Evolutionary conservation across 805 yeast genomes (phyloP).

Genomic region (Pichia manshurica): DNA sequence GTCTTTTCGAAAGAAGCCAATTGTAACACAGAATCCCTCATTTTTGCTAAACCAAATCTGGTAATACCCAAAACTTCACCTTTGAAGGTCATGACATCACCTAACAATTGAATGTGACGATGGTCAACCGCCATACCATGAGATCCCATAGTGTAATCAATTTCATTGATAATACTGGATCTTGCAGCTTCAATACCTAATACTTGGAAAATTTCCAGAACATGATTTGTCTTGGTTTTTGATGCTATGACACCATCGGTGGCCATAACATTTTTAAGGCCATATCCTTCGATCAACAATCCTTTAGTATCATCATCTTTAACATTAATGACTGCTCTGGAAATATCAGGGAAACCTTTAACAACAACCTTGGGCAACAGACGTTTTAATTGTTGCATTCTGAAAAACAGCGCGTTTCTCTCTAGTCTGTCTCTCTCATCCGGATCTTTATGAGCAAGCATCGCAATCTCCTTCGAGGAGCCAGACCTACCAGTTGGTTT

Average conservation of each 20-base stretch:
- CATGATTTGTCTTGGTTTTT: conserved; percentile 85
- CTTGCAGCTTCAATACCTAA: conserved; percentile 98
- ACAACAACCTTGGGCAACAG: conserved; percentile 83
- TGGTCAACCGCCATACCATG: conserved; percentile 99
- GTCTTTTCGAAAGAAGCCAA: conserved; percentile 97
- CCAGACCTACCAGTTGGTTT: conserved; percentile 40
- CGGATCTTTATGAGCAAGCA: conserved; percentile 29
- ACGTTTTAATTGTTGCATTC: conserved; percentile 86
- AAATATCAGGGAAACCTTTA: conserved; percentile 84
- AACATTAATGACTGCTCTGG: conserved; percentile 95
- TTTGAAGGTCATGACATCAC: conserved; percentile 98
- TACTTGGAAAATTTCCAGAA: conserved; percentile 81
- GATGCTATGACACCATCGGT: conserved; percentile 94
- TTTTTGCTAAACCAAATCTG: conserved; percentile 93
- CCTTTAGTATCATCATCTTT: conserved; percentile 82
- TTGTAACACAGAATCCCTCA: conserved; percentile 97
- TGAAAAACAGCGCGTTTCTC: conserved; percentile 61
- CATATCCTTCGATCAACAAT: conserved; percentile 95
- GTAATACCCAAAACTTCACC: conserved; percentile 98
- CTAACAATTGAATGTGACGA: conserved; percentile 94
- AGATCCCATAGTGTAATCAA: conserved; percentile 95
- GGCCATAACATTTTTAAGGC: conserved; percentile 91
- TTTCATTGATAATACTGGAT: conserved; percentile 85
- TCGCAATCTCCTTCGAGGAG: conserved; percentile 27
- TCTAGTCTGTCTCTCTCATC: conserved; percentile 33